Evolutionary conservation across 2,329 filamentous ascomycete genomes (phyloP), one percentile per base, ranked within the genome.

Genomic region (Verticillium longisporum): DNA sequence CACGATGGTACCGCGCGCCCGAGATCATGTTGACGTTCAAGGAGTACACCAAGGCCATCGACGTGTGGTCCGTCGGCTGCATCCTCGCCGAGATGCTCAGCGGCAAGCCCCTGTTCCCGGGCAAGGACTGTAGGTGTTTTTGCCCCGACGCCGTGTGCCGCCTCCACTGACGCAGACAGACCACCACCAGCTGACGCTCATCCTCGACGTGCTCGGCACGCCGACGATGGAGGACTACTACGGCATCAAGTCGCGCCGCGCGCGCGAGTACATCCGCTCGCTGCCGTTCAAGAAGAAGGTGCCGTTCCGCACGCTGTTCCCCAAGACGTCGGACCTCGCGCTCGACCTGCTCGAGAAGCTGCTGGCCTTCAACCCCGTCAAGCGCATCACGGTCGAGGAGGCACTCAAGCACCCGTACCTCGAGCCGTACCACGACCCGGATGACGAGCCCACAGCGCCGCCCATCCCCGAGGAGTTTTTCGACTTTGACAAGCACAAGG

Each of bases 11-110:
- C 78, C 92, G 95, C 77, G 95, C 95, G 6, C 95, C 95, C 3
- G 95, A 99, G 75, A 99, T 99, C 76, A 99, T 99, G 95, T 89
- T 99, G 80, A 99, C 95, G 13, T 99, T 98, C 83, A 98, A 99
- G 81, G 95, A 99, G 78, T 99, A 99, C 80, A 99, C 95, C 70
- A 99, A 98, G 79, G 95, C 95, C 54, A 99, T 99, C 72, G 95
- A 99, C 72, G 93, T 99, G 11, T 99, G 95, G 95, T 97, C 93
- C 70, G 95, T 99, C 58, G 95, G 95, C 61, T 99, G 95, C 72
- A 99, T 99, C 69, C 80, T 99, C 69, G 95, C 95, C 4, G 95
- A 99, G 81, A 99, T 99, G 95, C 82, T 99, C 65, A 98, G 92
- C 75, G 95, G 95, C 68, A 99, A 99, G 83, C 95, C 95, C 18